Evolutionary conservation across 257 asterid genomes (phyloP).

Genomic region (Fraxinus excelsior): DNA sequence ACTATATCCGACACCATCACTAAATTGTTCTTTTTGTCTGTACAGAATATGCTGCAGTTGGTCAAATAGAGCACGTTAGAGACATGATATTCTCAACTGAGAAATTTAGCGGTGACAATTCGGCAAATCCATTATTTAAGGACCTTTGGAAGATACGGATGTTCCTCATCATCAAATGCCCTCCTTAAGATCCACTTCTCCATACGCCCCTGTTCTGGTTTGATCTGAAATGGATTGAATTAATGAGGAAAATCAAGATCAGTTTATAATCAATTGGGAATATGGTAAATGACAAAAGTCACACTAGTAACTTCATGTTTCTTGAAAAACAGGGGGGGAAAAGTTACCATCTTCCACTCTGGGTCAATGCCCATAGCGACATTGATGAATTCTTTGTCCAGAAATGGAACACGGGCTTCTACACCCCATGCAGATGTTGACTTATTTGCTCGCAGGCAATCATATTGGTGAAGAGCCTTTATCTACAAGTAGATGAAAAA

Average conservation of each 20-base stretch:
- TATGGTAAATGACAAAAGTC: neutral
- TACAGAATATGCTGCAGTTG: constrained; percentile 84
- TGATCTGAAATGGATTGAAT: constrained; percentile 48
- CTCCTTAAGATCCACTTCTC: constrained; percentile 95
- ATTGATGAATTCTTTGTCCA: constrained; percentile 83
- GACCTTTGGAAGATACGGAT: constrained; percentile 96
- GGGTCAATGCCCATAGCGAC: constrained; percentile 96
- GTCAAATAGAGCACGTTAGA: constrained; percentile 24
- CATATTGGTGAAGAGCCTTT: constrained; percentile 95
- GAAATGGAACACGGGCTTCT: constrained; percentile 93
- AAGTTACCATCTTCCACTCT: constrained; percentile 75
- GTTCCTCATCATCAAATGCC: constrained; percentile 91
- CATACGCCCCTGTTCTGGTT: constrained; percentile 68
- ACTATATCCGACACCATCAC: constrained; percentile 98
- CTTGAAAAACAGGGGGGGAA: neutral
- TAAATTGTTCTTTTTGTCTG: constrained; percentile 94
- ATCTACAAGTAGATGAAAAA: constrained; percentile 45
- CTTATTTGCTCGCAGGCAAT: constrained; percentile 93
- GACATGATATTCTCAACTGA: constrained; percentile 4
- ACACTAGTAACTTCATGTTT: no score
- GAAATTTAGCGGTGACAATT: neutral
- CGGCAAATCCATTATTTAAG: neutral
- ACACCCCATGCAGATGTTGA: constrained; percentile 98
- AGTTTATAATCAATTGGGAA: neutral
- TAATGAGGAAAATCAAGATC: constrained; percentile 8